Percentiles rank a stretch among this genome's conserved stretches.
Evolutionary conservation across 305 asterid species (phyloP).

Genomic region (Ajuga reptans): DNA sequence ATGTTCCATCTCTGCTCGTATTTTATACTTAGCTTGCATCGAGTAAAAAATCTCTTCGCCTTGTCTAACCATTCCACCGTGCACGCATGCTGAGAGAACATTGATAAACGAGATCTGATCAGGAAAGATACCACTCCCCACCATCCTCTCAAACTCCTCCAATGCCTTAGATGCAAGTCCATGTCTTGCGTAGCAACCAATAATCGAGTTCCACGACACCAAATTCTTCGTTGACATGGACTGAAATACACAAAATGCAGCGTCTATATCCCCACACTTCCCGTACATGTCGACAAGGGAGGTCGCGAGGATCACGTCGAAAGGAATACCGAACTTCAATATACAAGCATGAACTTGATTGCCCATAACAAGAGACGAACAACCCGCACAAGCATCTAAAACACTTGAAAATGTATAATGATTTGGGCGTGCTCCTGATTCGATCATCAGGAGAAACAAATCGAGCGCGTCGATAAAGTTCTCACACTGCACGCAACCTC

Average conservation of each 20-base stretch:
- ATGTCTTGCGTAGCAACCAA: slow-evolving; percentile 71
- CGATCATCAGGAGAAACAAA: slow-evolving; percentile 53
- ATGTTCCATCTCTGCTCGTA: slow-evolving; percentile 58
- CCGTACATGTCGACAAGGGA: slow-evolving; percentile 83
- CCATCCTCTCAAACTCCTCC: slow-evolving; percentile 56
- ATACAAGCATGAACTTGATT: slow-evolving; percentile 53
- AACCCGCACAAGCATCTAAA: slow-evolving; percentile 66
- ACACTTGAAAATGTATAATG: slow-evolving; percentile 60
- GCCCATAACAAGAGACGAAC: slow-evolving; percentile 58
- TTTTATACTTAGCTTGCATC: slow-evolving; percentile 37
- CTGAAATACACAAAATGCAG: slow-evolving; percentile 47
- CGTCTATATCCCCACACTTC: slow-evolving; percentile 62
- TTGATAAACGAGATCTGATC: slow-evolving; percentile 65
- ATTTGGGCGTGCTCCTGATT: slow-evolving; percentile 49
- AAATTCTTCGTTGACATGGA: slow-evolving; percentile 46
- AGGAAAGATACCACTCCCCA: slow-evolving; percentile 35
- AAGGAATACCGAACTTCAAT: slow-evolving; percentile 48
- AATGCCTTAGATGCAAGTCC: slow-evolving; percentile 57
- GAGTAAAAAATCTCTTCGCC: slow-evolving; percentile 58
- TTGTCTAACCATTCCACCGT: slow-evolving; percentile 68
- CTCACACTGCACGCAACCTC: slow-evolving; percentile 53
- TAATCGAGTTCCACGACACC: slow-evolving; percentile 75
- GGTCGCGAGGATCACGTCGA: slow-evolving; percentile 56
- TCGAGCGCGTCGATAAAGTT: slow-evolving; percentile 43
- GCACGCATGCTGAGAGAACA: slow-evolving; percentile 66